A percentile compares a stretch with the other conserved stretches of the same genome.
phyloP scores from a whole-genome alignment of 2,329 filamentous ascomycete genomes.

The Ophiostoma ulmi region DNA sequence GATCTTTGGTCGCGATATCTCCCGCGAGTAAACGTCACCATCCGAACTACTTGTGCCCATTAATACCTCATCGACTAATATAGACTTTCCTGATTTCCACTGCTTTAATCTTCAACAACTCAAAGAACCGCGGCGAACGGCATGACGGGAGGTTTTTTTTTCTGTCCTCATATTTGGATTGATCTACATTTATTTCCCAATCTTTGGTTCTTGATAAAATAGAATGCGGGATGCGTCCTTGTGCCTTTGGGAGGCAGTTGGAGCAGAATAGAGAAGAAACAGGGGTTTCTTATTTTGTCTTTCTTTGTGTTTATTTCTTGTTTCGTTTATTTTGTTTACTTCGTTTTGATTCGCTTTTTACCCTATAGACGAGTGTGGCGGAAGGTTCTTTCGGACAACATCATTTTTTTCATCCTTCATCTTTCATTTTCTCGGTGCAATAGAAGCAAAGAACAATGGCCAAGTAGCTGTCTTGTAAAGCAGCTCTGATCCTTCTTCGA shows the following conservation, averaged over 20 bases:
- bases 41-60: not conserved
- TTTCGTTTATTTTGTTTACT: constrained; percentile 1
- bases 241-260: not conserved
- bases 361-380: constrained; percentile 11
- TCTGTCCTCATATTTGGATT: not conserved
- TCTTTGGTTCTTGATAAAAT: not conserved
- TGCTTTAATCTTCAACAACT: not conserved
- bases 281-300: not conserved
- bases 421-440: constrained; percentile 27
- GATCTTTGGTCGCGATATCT: constrained; percentile 92
- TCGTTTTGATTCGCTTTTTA: constrained; percentile 1
- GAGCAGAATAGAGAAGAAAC: not conserved
- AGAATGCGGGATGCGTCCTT: not conserved
- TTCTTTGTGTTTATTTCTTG: not conserved
- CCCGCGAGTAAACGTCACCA: constrained; percentile 61
- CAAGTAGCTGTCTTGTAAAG: not conserved
- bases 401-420: constrained; percentile 28
- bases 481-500: not conserved
- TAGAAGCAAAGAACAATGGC: not conserved
- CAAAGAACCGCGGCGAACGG: not conserved
- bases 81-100: constrained; percentile 1
- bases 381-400: not conserved
- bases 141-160: not conserved
- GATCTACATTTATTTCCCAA: not conserved
- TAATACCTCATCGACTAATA: not conserved